Evolutionary conservation across 1,284 basidiomycete genomes (phyloP).

Genomic region (Macrocystidia cucumis): DNA sequence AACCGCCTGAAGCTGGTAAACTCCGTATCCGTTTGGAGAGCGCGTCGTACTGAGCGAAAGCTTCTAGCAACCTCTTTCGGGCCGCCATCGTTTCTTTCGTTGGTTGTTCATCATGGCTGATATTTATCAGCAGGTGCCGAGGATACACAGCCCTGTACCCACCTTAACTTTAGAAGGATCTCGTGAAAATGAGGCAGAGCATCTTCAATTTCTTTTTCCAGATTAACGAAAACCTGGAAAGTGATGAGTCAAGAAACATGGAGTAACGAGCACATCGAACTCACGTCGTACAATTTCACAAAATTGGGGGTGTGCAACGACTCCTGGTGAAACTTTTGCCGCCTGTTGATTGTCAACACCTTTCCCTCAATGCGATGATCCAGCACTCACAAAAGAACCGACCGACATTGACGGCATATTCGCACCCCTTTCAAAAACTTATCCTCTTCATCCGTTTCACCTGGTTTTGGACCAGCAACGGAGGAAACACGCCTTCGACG

Average conservation of each 20-base stretch:
- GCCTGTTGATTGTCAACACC: slow-evolving; percentile 31
- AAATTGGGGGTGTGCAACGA: slow-evolving; percentile 56
- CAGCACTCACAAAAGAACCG: slow-evolving; percentile 66
- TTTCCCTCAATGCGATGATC: slow-evolving; percentile 3
- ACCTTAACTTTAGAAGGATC: slow-evolving; percentile 43
- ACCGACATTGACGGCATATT: slow-evolving; percentile 78
- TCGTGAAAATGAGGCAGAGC: slow-evolving; percentile 43
- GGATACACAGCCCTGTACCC: slow-evolving; percentile 6
- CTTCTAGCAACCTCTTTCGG: slow-evolving; percentile 75
- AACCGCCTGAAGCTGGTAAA: slow-evolving; percentile 51
- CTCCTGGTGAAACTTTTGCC: slow-evolving; percentile 76
- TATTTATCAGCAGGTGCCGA: slow-evolving; percentile 2
- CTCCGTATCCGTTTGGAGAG: slow-evolving; percentile 79
- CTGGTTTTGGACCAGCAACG: slow-evolving; percentile 23
- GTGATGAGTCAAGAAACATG: slow-evolving; percentile 3
- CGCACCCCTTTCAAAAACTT: slow-evolving; percentile 79
- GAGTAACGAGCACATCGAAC: slow-evolving; percentile 9
- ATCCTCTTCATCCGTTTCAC: slow-evolving; percentile 53
- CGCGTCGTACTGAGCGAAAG: slow-evolving; percentile 85
- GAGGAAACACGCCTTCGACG: slow-evolving; percentile 32
- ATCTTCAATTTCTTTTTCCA: slow-evolving; percentile 61
- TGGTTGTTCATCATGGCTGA: slow-evolving; percentile 51
- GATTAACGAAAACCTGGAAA: slow-evolving; percentile 53
- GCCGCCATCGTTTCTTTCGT: slow-evolving; percentile 62
- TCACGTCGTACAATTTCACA: slow-evolving; percentile 63